Evolutionary conservation across 176 grass and related monocot genomes (phyloP).

Genomic region (Bonia amplexicaulis): DNA sequence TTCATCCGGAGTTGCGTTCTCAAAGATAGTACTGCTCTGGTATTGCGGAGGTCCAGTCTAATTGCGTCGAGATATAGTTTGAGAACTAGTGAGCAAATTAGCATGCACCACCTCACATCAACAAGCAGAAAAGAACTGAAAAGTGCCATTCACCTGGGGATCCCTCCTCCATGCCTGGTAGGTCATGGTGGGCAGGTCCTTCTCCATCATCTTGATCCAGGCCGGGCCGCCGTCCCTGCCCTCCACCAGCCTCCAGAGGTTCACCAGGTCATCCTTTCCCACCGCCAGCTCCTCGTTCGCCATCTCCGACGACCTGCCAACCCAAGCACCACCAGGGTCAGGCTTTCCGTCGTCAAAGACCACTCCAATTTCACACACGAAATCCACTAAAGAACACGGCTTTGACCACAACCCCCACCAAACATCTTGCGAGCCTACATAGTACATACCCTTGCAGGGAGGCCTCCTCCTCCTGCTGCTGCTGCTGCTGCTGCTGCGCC

Average conservation of each 20-base stretch:
- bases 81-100: not conserved
- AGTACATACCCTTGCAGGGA: conserved; percentile 41
- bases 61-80: conserved; percentile 6
- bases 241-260: conserved; percentile 65
- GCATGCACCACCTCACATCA: not conserved
- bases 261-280: conserved; percentile 57
- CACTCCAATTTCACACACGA: conserved; percentile 12
- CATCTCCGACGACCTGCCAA: conserved; percentile 42
- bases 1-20: conserved; percentile 65
- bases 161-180: conserved; percentile 92
- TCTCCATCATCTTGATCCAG: conserved; percentile 91
- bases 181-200: conserved; percentile 51
- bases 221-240: conserved; percentile 63
- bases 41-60: conserved; percentile 65
- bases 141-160: conserved; percentile 33
- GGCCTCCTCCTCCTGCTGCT: not conserved
- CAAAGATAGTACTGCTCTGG: conserved; percentile 69
- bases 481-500: not conserved
- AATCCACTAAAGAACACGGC: conserved; percentile 17
- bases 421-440: not conserved
- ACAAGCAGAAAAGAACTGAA: not conserved
- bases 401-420: conserved; percentile 20
- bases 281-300: conserved; percentile 45
- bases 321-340: not conserved
- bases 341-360: not conserved